Evolutionary conservation across 2,329 filamentous ascomycete species (phyloP).

Genomic region (Fusarium nematophilum): DNA sequence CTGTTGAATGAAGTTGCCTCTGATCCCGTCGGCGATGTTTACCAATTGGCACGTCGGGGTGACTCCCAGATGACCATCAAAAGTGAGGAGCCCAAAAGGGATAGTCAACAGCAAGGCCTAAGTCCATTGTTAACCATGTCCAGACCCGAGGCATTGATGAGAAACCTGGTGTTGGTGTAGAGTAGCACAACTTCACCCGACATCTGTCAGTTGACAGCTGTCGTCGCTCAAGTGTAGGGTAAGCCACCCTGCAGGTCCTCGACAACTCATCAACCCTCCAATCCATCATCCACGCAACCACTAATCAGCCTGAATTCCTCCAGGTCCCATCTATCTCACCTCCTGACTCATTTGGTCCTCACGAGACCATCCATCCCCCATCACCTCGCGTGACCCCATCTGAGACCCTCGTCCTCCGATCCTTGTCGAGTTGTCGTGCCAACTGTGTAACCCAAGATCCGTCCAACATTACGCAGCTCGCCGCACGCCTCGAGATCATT

Average conservation of each 20-base stretch:
- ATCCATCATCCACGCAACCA: neutral
- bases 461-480: neutral
- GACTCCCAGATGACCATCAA: neutral
- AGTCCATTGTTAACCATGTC: no score
- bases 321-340: neutral
- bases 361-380: no score
- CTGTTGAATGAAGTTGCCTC: neutral
- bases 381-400: no score
- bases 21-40: neutral
- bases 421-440: slow-evolving; percentile 4
- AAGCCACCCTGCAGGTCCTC: neutral
- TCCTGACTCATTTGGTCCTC: neutral
- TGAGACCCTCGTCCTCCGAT: no score
- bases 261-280: neutral
- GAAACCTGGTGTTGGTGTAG: no score
- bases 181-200: no score
- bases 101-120: no score
- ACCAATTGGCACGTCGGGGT: no score
- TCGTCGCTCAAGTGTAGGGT: neutral
- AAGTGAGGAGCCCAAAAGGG: no score
- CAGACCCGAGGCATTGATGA: no score
- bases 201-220: no score
- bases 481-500: neutral
- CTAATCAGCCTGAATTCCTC: neutral
- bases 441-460: slow-evolving; percentile 4